Base-by-base conservation (phyloP, 2,329 filamentous ascomycete species). In the Monilinia polystroma region DNA sequence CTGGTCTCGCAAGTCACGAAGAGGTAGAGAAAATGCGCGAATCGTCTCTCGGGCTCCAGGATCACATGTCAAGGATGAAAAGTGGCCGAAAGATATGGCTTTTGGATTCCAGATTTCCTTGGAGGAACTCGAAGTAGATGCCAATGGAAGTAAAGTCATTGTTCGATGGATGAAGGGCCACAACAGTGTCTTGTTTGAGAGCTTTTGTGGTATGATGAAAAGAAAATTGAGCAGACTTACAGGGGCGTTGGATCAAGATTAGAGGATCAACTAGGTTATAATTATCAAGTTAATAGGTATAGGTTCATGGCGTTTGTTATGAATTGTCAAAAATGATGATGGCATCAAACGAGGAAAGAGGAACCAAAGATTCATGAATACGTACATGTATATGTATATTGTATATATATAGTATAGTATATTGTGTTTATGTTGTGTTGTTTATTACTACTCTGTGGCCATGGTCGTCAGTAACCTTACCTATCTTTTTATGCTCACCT, bases 151-250 rank as follows among this genome's bases (percentile, higher is more conserved):
- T 0, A 77, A 35, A 2, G 79, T 90, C 5, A 72, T 78, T 5
- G 80, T 90, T 64, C 82, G 90, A 43, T 96, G 92, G 93, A 75
- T 92, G 0, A 87, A 91, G 72, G 94, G 95, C 0, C 81, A 82
- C 7, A 90, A 96, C 71, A 81, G 84, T 23, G 82, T 88, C 0
- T 75, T 95, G 0, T 97, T 94, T 77, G 91, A 96, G 78, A 97
- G 93, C 75, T 92, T 99, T 70, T 90, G 88, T 68, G 93, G 92
- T 0, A 92, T 93, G 80, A 70, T 96, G 55, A 90, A 87, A 76
- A 81, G 84, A 47, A 66, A 53, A 32, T 14, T 65, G 58, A 43
- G 35, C 41, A 57, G 53, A 38, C n/a, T 38, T 35, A 3, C 35
- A 10, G 11, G 8, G 38, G 38, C 38, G 14, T 41, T 41, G 38